Conservation (phyloP, 352 stramenopile species). For the Globisporangium megalacanthum region DNA sequence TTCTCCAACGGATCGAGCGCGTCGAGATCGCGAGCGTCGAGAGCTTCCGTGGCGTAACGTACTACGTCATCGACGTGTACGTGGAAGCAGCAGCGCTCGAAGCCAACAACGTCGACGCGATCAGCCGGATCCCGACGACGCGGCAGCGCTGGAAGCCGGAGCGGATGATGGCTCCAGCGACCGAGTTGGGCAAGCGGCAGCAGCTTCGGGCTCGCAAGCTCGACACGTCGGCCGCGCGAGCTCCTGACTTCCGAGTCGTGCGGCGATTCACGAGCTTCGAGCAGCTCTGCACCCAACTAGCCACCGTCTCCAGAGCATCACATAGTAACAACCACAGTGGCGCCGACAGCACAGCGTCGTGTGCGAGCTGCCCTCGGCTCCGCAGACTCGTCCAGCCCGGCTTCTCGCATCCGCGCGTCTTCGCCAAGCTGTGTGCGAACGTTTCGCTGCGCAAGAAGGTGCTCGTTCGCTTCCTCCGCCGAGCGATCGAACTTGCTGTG, state of each 20-base stretch:
- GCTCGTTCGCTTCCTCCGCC: constrained; percentile 6
- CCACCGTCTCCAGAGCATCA: constrained; percentile 13
- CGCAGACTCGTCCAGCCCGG: constrained; percentile 19
- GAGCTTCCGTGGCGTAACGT: constrained; percentile 27
- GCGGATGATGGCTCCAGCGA: constrained; percentile 2
- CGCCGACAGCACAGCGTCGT: constrained; percentile 7
- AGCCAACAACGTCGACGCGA: constrained; percentile 7
- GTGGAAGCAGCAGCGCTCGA: constrained; percentile 25
- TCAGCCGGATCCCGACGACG: constrained; percentile 23
- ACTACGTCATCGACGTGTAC: constrained; percentile 50
- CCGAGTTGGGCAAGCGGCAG: constrained; percentile 1
- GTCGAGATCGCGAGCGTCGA: constrained; percentile 38
- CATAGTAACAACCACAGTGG: too few species aligned
- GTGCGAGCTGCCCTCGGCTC: constrained; percentile 26
- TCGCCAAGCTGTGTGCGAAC: constrained; percentile 4
- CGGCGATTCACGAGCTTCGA: constrained; percentile 28
- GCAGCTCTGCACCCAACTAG: constrained; percentile 17
- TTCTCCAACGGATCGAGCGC: constrained; percentile 38
- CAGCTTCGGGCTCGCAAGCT: background rate
- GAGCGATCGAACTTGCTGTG: constrained; percentile 21
- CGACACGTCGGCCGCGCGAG: background rate
- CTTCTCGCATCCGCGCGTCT: background rate
- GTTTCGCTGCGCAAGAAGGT: constrained; percentile 2
- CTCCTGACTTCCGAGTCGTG: constrained; percentile 23
- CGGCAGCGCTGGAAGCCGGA: background rate